phyloP scores from a whole-genome alignment of 495 filamentous ascomycete genomes.

The Trichoderma virens region DNA sequence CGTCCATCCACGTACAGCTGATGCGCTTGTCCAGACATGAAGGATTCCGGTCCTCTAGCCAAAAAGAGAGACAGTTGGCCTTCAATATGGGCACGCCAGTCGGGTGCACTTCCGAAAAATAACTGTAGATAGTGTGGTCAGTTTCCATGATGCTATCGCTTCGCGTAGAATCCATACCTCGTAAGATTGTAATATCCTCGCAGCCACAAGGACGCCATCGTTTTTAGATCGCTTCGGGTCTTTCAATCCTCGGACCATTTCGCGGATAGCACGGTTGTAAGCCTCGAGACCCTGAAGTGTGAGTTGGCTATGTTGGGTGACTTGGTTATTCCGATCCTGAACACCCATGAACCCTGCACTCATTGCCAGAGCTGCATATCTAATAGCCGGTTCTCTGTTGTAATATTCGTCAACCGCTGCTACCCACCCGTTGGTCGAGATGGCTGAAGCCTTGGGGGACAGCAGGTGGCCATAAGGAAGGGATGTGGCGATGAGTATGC shows the following conservation, averaged over 20 bases:
- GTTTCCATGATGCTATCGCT: background rate
- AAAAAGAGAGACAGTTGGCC: background rate
- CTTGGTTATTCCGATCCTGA: background rate
- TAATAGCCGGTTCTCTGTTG: background rate
- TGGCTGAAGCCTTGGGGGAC: background rate
- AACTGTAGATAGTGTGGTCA: background rate
- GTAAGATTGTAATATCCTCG: background rate
- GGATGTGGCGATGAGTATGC: background rate
- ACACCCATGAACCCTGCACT: background rate
- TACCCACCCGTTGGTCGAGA: background rate
- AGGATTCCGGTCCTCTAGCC: background rate
- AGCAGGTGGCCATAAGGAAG: conserved; percentile 1
- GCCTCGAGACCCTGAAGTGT: background rate
- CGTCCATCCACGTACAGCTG: conserved; percentile 3
- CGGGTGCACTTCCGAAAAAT: background rate
- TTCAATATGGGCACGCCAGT: background rate
- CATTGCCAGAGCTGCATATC: conserved; percentile 3
- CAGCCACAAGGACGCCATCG: background rate
- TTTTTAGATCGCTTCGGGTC: background rate
- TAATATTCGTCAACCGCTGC: background rate
- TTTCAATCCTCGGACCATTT: background rate
- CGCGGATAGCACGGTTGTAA: background rate
- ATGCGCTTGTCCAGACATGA: background rate
- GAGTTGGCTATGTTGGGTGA: background rate
- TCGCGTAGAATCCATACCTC: background rate